Percentiles rank a stretch among this genome's conserved stretches.
phyloP scores from a whole-genome alignment of 257 asterid species.

The Solanum neorickii region DNA sequence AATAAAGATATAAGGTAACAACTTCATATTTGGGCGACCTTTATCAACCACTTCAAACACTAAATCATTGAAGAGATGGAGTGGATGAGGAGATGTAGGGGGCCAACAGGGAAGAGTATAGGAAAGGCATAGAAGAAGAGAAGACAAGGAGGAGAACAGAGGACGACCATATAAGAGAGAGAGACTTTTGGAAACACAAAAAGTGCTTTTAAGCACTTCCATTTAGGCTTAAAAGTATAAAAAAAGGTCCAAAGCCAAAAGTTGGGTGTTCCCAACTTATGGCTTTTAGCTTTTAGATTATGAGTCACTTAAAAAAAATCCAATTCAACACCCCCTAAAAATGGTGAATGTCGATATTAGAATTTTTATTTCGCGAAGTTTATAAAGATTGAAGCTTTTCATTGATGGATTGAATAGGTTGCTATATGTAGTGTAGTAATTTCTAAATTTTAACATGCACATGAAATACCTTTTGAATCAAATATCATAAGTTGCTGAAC shows the following conservation, averaged over 20 bases:
- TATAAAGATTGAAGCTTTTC: neutral
- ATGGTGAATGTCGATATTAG: neutral
- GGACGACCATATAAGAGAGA: neutral
- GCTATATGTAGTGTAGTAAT: neutral
- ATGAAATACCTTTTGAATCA: neutral
- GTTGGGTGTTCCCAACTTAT: neutral
- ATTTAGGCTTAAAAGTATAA: neutral
- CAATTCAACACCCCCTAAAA: neutral
- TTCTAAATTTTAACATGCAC: neutral
- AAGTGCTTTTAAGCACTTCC: neutral
- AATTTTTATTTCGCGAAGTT: neutral
- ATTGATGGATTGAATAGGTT: neutral
- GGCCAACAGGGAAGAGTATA: neutral
- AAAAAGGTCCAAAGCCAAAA: neutral
- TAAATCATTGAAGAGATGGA: neutral
- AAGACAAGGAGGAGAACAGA: neutral
- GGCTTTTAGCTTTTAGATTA: neutral
- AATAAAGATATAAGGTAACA: neutral
- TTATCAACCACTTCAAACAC: neutral
- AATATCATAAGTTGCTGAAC: neutral
- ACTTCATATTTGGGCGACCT: neutral
- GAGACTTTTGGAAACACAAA: neutral
- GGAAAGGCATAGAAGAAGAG: neutral
- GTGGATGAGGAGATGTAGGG: neutral
- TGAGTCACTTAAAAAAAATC: neutral